Evolutionary conservation across 352 stramenopile species (phyloP), one percentile per base, ranked within the genome.

Genomic region (Pythium myriotylum): DNA sequence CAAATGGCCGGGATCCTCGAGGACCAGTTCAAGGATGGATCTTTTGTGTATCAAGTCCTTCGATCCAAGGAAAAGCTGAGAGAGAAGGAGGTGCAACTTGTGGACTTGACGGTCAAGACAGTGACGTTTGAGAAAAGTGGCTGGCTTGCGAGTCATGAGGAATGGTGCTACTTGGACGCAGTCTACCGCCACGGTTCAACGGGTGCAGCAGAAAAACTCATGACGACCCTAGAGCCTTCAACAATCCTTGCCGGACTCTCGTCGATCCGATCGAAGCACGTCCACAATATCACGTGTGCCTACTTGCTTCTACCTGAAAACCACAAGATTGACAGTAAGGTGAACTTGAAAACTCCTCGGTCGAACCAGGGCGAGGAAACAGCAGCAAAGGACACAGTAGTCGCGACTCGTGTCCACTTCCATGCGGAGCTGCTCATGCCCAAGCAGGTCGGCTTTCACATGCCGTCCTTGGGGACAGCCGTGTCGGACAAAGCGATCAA

Each of bases 111-210:
- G 32, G 54, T 63, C 40, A 69, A 69, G 54, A 59, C 29, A 0
- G 48, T 56, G n/a, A 64, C 62, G 27, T 69, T 69, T 54, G 9
- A 50, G 13, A 60, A 58, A 14, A 16, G 23, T 0, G 17, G 48
- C 16, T 65, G 54, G 62, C 29, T 65, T 0, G 16, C 26, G 12
- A 22, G 4, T 12, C 32, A 57, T 12, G 62, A 70, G 16, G 29
- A 70, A 35, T 70, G 62, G 62, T 65, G 62, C 27, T 70, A 62
- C 41, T 33, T 70, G 17, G 55, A 70, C 26, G 23, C 41, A 0
- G 24, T 65, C 23, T 57, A 65, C 20, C 56, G 55, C 35, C 41
- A 66, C 32, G 23, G 19, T 4, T 13, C 19, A 0, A 63, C 9
- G 4, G 53, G 46, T 3, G 41, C 24, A 1, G 26, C 27, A 8